phyloP scores from a whole-genome alignment of 495 filamentous ascomycete genomes.

The Penicillium paradoxum region DNA sequence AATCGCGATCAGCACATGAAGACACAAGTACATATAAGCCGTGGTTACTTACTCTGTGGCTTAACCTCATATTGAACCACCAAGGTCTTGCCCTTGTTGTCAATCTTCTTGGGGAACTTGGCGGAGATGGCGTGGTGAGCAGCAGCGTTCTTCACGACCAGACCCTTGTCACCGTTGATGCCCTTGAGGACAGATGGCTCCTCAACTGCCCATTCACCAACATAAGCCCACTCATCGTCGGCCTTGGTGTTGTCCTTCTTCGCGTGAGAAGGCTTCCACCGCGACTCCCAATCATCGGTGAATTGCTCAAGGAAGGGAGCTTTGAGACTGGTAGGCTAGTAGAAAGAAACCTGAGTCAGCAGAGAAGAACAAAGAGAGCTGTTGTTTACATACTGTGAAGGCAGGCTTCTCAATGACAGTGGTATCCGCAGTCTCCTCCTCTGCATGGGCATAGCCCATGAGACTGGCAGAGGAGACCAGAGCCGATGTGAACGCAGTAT shows the following conservation, averaged over 20 bases:
- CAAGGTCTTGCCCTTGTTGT: constrained; percentile 93
- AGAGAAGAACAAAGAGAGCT: constrained; percentile 3
- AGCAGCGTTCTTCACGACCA: constrained; percentile 93
- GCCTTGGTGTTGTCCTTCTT: constrained; percentile 88
- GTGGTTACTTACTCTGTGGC: constrained; percentile 74
- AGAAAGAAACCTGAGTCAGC: constrained; percentile 13
- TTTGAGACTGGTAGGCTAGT: constrained; percentile 77
- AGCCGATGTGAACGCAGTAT: constrained; percentile 60
- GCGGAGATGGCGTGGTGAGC: constrained; percentile 99
- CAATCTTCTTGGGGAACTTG: constrained; percentile 94
- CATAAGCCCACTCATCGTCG: constrained; percentile 96
- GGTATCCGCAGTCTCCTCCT: constrained; percentile 58
- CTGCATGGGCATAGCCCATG: constrained; percentile 66
- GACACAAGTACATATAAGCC: background rate
- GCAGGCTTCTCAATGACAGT: constrained; percentile 64
- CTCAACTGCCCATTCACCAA: constrained; percentile 95
- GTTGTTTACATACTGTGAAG: constrained; percentile 76
- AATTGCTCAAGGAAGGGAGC: constrained; percentile 98
- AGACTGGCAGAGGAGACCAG: constrained; percentile 66
- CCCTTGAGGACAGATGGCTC: constrained; percentile 90
- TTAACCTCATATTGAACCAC: constrained; percentile 99
- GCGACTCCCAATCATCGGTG: constrained; percentile 84
- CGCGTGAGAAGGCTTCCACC: constrained; percentile 91
- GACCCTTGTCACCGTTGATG: constrained; percentile 92
- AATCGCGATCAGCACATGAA: background rate